A percentile compares a stretch with the other conserved stretches of the same genome.
Conservation (phyloP, 106 monocot species). For the Acorus calamus region DNA sequence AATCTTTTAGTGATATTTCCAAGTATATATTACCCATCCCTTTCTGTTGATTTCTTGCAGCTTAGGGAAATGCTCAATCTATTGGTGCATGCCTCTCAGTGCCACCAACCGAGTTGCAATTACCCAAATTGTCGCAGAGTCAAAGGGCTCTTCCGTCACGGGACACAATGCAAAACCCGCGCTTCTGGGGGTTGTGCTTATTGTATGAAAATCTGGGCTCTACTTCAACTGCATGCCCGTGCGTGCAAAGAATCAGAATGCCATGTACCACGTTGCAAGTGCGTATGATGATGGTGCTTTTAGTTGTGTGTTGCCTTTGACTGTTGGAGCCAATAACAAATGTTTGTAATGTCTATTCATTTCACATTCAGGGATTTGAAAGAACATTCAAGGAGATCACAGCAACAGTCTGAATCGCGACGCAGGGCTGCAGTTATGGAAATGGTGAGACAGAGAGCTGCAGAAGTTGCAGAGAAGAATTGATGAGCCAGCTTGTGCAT, state of each 20-base stretch:
- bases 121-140: conserved; percentile 11
- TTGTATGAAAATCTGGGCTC: conserved; percentile 16
- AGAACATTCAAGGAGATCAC: conserved; percentile 3
- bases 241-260: conserved; percentile 16
- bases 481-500: no score
- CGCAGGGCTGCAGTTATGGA: conserved; percentile 12
- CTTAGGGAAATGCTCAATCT: conserved; percentile 8
- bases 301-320: no score
- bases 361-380: neutral
- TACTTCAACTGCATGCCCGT: conserved; percentile 4
- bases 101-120: conserved; percentile 5
- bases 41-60: neutral
- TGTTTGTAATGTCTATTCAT: no score
- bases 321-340: no score
- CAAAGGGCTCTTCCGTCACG: conserved; percentile 27
- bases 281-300: neutral
- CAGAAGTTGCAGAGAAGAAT: neutral
- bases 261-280: conserved; percentile 26
- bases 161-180: conserved; percentile 17
- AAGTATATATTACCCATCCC: no score
- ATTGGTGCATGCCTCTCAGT: conserved; percentile 28
- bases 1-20: no score
- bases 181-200: conserved; percentile 9
- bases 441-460: conserved; percentile 13
- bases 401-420: conserved; percentile 15